Evolutionary conservation across 2,329 filamentous ascomycete genomes (phyloP), one percentile per base, ranked within the genome.

Genomic region (Bipolaris victoriae): DNA sequence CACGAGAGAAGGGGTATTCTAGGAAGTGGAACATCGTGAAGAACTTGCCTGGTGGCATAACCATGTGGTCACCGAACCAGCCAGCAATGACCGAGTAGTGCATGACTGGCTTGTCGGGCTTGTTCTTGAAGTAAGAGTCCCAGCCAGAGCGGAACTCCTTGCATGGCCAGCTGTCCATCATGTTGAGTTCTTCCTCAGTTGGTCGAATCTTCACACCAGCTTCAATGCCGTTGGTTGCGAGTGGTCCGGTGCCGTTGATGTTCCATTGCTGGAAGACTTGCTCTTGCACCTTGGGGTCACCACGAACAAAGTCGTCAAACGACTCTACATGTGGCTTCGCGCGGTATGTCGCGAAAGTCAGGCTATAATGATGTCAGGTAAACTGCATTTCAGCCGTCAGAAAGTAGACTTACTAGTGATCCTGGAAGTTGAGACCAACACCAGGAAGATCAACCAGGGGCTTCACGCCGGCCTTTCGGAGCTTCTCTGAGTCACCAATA

Each of bases 81-180:
- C 75, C 72, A 7, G 88, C 80, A 69, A 93, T 92, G 53, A 92
- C 85, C 6, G 72, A 89, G 78, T 93, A 93, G 72, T 93, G 90
- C 90, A 93, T 93, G 41, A 93, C 90, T 0, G 90, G 90, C 82
- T 93, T 93, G 77, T 93, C 90, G 1, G 89, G 89, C 80, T 92
- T 92, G 72, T 93, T 78, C 80, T 91, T 90, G 77, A 93, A 94
- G 79, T 94, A 93, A 52, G 84, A 88, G 67, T 93, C 86, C 89
- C 90, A 94, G 2, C 90, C 89, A 6, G 84, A 83, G 44, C 83
- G 83, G 80, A 94, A 94, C 51, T 91, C 87, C 10, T 86, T 86
- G 46, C 86, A 91, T 0, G 90, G 90, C 89, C 90, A 91, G 6
- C 75, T 83, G 72, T 89, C 86, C 76, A 92, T 89, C 67, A 87